Conservation (phyloP, 208 protist genomes). For the Wallacemonas collosoma region DNA sequence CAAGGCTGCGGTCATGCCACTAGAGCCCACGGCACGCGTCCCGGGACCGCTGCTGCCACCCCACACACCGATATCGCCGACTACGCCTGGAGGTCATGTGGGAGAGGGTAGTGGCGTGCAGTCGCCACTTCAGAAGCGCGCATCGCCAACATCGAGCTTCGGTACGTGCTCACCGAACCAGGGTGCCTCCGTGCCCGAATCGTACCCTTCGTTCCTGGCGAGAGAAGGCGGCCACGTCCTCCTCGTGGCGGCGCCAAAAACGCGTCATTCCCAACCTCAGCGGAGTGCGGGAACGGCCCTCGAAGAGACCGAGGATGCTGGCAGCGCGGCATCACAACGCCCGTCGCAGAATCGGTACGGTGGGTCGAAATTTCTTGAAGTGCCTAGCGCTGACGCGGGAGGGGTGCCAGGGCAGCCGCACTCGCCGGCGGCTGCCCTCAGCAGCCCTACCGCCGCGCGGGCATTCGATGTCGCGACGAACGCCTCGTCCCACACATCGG, state of each 20-base stretch:
- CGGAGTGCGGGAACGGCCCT: no score
- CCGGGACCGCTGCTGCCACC: constrained; percentile 7
- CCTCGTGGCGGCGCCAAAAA: constrained; percentile 4
- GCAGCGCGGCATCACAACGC: no score
- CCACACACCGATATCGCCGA: no score
- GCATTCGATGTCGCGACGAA: neutral
- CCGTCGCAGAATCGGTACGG: no score
- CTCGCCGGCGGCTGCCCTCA: neutral
- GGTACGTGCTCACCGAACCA: neutral
- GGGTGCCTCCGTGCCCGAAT: neutral
- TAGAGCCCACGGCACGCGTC: constrained; percentile 13
- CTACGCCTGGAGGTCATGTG: no score
- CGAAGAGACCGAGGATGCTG: no score
- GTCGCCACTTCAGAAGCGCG: neutral
- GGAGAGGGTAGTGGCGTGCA: no score
- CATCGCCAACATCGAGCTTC: constrained; percentile 2
- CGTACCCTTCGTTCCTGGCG: constrained; percentile 14
- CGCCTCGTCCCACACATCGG: neutral
- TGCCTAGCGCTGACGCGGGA: neutral
- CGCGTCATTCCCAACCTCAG: neutral
- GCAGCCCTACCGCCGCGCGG: neutral
- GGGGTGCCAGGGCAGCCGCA: neutral
- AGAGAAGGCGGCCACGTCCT: constrained; percentile 15
- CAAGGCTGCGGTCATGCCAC: constrained; percentile 17
- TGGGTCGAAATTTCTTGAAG: no score